Evolutionary conservation across 2,329 filamentous ascomycete genomes (phyloP), one percentile per base, ranked within the genome.

Genomic region (Rhynchosporium agropyri): DNA sequence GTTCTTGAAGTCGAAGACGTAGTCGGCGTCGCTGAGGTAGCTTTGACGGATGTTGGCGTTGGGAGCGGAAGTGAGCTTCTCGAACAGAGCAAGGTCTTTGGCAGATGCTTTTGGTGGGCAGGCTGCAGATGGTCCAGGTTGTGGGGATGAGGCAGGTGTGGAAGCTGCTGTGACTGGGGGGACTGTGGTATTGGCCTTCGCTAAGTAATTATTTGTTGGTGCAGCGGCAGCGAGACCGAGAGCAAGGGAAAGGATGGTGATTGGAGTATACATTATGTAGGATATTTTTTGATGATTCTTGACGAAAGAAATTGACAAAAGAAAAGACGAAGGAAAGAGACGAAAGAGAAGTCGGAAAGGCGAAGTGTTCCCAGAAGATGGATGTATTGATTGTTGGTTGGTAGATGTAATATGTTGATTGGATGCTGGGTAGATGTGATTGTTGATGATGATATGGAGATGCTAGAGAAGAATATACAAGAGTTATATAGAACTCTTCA

Each of bases 1-100:
- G 61, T 71, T 72, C 60, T 69, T 67, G 75, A 83, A 83, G 73
- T 81, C 77, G 72, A 81, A 83, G 72, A 81, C 69, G 71, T 81
- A 81, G 67, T 82, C 76, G 65, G 81, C 71, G 29, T 79, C 73
- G 26, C 75, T 73, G 40, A 81, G 77, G 55, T 81, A 76, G 42
- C 71, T 70, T 67, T 73, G 74, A 62, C 77, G 78, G 45, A 80
- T 78, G 48, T 68, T 77, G 36, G 77, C 77, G 60, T 76, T 79
- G 58, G 68, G 67, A n/a, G 68, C 65, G 50, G 70, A 67, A 29
- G 55, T 33, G 29, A 71, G 63, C 50, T 68, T 60, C 7, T 60
- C 51, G 56, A 66, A 66, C 50, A 68, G 58, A 26, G 57, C 40
- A 28, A 57, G 62, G 38, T 51, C 51, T 28, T 54, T 42, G 36